Conservation (phyloP, 306 rosid species). For the Lablab purpureus region DNA sequence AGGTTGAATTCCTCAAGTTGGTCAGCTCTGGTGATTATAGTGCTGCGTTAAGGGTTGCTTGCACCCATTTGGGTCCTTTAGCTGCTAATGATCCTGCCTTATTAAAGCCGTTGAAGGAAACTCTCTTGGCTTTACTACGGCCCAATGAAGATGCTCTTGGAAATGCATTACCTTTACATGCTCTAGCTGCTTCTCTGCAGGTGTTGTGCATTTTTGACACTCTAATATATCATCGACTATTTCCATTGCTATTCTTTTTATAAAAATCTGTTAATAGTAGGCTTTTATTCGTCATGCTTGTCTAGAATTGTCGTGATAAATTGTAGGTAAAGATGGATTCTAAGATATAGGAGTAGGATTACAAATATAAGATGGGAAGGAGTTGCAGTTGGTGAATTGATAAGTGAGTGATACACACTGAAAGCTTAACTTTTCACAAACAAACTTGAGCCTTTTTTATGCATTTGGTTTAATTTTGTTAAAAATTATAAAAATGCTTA, state of each 20-base stretch:
- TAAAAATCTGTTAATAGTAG: not conserved
- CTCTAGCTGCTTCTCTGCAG: slow-evolving; percentile 96
- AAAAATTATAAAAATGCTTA: no score
- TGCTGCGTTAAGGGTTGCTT: slow-evolving; percentile 87
- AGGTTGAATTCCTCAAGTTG: slow-evolving; percentile 98
- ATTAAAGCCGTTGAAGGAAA: slow-evolving; percentile 89
- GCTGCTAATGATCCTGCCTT: slow-evolving; percentile 84
- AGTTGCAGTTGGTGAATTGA: not conserved
- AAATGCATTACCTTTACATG: slow-evolving; percentile 85
- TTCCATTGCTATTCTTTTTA: slow-evolving; percentile 24
- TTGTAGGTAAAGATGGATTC: not conserved
- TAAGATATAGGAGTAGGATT: not conserved
- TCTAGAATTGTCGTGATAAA: slow-evolving; percentile 1
- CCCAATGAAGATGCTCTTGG: slow-evolving; percentile 80
- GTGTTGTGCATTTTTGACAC: slow-evolving; percentile 49
- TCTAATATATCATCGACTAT: slow-evolving; percentile 7
- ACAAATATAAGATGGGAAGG: slow-evolving; percentile 22
- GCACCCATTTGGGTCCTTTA: slow-evolving; percentile 90
- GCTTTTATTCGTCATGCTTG: slow-evolving; percentile 30
- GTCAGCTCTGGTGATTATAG: slow-evolving; percentile 86
- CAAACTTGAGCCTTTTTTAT: not conserved
- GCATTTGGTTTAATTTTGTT: no score
- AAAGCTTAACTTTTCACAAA: not conserved
- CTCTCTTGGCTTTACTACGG: slow-evolving; percentile 83
- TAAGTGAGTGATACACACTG: not conserved